Base-by-base conservation (phyloP, 495 filamentous ascomycete genomes). In the Sphaerosporella brunnea region DNA sequence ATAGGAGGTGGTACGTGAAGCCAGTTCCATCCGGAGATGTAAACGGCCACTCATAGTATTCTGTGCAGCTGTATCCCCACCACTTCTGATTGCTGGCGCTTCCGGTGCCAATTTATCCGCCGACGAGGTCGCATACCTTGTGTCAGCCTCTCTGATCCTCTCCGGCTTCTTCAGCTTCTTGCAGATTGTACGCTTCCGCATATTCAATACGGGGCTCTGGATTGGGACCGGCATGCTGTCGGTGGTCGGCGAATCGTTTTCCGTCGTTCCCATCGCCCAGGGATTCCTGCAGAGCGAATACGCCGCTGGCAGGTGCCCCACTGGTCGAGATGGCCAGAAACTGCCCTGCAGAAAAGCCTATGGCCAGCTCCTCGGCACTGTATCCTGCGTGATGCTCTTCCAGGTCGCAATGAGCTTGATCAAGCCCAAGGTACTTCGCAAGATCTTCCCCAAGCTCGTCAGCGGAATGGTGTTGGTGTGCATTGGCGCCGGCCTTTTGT, bases 241-340 rank as follows among this genome's bases (percentile, higher is more conserved):
- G 7, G 64, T 66, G 15, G 63, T 66, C 26, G 64, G 64, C 10
- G 64, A 65, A 45, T 63, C 64, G 20, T 66, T 66, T 51, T 50
- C 64, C 7, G 56, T 65, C 23, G 46, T 66, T 0, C 64, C 64
- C 10, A 64, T 66, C 23, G 62, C 58, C 10, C 59, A 64, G 40
- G 61, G 62, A 41, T 66, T 64, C 51, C 60, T 65, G 8, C 7
- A 49, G 16, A 60, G 57, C 41, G 53, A 65, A 16, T 66, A 66
- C 47, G 48, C 50, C n/a, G 36, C 51, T 10, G 64, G 64, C 2
- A 52, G 45, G 44, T 66, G 64, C 36, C 48, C 49, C 1, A 56
- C 50, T 1, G 45, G 36, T 16, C 42, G 47, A 5, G 49, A 60
- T 36, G 63, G 64, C 0, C 54, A 46, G 1, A 60, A 60, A 24